phyloP scores from a whole-genome alignment of 129 eudicot species.

The Escallonia herrerae region DNA sequence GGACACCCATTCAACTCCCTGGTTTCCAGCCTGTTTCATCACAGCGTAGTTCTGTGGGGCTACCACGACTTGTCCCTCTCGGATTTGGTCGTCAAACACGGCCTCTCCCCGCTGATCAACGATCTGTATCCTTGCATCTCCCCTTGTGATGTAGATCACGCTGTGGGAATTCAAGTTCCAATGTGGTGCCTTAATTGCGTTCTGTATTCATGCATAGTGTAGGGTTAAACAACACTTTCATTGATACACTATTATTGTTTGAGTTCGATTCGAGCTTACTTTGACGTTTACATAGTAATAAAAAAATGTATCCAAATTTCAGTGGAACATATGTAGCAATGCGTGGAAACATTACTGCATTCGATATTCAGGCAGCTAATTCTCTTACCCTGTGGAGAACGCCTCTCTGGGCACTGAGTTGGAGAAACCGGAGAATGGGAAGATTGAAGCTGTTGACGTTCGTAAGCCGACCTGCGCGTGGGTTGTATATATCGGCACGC shows the following conservation, averaged over 20 bases:
- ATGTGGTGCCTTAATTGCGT: conserved; percentile 68
- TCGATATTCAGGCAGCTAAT: background rate
- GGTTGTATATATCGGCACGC: conserved; percentile 63
- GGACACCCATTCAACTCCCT: conserved; percentile 66
- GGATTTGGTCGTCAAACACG: conserved; percentile 44
- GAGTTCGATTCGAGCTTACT: background rate
- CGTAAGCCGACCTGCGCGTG: conserved; percentile 53
- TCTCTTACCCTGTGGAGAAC: conserved; percentile 53
- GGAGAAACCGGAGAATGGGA: conserved; percentile 43
- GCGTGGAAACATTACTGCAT: background rate
- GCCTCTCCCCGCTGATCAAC: conserved; percentile 52
- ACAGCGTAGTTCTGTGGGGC: conserved; percentile 71
- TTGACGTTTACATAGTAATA: no score
- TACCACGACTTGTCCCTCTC: conserved; percentile 52
- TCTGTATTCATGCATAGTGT: conserved; percentile 31
- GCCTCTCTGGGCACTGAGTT: conserved; percentile 73
- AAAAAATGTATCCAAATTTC: background rate
- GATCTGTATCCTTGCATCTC: conserved; percentile 54
- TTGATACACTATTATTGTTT: background rate
- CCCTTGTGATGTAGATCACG: conserved; percentile 36
- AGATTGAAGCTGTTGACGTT: conserved; percentile 58
- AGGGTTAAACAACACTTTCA: background rate
- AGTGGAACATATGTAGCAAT: background rate
- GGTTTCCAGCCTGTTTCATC: conserved; percentile 50
- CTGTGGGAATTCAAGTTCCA: conserved; percentile 65